phyloP scores from a whole-genome alignment of 2,329 filamentous ascomycete genomes.

The Fusarium aywerte region DNA sequence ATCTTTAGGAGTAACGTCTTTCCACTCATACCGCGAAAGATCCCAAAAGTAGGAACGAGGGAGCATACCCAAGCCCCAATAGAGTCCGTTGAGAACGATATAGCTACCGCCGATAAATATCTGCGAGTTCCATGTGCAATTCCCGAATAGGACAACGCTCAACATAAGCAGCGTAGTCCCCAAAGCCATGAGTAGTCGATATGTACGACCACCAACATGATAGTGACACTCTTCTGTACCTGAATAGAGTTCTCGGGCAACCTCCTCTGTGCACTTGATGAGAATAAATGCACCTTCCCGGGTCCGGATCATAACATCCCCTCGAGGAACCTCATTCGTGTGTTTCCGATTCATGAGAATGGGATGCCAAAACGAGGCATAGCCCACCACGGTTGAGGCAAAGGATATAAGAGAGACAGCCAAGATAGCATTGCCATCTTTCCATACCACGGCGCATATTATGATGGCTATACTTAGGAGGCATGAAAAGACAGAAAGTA shows the following conservation, averaged over 20 bases:
- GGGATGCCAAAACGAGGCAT: conserved; percentile 68
- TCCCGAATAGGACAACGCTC: conserved; percentile 69
- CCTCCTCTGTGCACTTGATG: conserved; percentile 67
- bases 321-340: conserved; percentile 60
- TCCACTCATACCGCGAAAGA: conserved; percentile 61
- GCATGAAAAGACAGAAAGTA: conserved; percentile 63
- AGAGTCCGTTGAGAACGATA: conserved; percentile 68
- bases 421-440: conserved; percentile 51
- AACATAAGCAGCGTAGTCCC: conserved; percentile 71
- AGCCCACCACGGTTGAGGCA: conserved; percentile 64
- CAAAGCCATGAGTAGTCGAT: conserved; percentile 65
- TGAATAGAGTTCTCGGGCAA: conserved; percentile 70
- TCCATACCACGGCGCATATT: conserved; percentile 53
- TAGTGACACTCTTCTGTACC: conserved; percentile 71
- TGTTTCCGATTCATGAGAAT: conserved; percentile 63
- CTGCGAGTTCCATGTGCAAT: conserved; percentile 70
- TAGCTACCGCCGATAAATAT: conserved; percentile 68
- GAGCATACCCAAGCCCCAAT: conserved; percentile 66
- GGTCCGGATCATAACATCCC: conserved; percentile 71
- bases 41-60: conserved; percentile 66
- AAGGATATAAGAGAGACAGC: conserved; percentile 64
- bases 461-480: conserved; percentile 62
- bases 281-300: conserved; percentile 69
- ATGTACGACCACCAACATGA: conserved; percentile 57
- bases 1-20: conserved; percentile 56